Evolutionary conservation across 768 basidiomycete genomes (phyloP).

Genomic region (Sporobolomyces phaffii): DNA sequence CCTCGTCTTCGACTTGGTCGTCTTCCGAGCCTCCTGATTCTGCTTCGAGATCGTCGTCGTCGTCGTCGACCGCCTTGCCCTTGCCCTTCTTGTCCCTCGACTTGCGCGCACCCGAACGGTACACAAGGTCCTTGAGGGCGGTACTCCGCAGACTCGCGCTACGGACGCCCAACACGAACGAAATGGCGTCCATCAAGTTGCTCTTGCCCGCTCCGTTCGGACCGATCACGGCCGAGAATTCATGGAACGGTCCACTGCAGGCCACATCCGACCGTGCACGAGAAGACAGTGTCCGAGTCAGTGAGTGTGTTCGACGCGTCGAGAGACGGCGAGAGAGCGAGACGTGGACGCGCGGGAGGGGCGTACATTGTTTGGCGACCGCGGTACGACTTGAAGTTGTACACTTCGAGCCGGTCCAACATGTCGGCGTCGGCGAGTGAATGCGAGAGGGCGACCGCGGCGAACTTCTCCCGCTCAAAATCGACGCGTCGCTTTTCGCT

Average conservation of each 20-base stretch:
- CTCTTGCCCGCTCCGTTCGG: conserved; percentile 99
- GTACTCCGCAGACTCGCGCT: conserved; percentile 86
- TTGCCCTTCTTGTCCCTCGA: conserved; percentile 51
- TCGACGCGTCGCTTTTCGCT: no score
- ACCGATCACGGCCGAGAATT: conserved; percentile 93
- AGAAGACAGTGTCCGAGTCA: no score
- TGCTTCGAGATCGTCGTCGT: conserved; percentile 45
- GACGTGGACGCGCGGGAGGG: conserved; percentile 23
- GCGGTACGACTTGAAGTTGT: conserved; percentile 96
- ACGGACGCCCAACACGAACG: conserved; percentile 94
- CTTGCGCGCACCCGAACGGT: conserved; percentile 64
- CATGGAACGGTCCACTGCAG: conserved; percentile 82
- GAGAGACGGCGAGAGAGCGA: no score
- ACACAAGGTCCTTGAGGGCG: conserved; percentile 90
- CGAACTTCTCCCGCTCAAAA: no score
- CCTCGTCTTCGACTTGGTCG: conserved; percentile 44
- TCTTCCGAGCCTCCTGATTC: conserved; percentile 46
- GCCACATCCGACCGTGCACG: conserved; percentile 56
- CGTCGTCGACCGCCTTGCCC: conserved; percentile 51
- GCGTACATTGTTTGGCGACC: conserved; percentile 45
- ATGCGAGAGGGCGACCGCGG: no score
- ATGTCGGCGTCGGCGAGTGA: neutral
- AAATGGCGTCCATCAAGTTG: conserved; percentile 99
- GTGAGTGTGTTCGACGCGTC: no score
- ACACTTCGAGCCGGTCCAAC: conserved; percentile 60